phyloP scores from a whole-genome alignment of 2,329 filamentous ascomycete genomes.

The Talaromyces sp. region DNA sequence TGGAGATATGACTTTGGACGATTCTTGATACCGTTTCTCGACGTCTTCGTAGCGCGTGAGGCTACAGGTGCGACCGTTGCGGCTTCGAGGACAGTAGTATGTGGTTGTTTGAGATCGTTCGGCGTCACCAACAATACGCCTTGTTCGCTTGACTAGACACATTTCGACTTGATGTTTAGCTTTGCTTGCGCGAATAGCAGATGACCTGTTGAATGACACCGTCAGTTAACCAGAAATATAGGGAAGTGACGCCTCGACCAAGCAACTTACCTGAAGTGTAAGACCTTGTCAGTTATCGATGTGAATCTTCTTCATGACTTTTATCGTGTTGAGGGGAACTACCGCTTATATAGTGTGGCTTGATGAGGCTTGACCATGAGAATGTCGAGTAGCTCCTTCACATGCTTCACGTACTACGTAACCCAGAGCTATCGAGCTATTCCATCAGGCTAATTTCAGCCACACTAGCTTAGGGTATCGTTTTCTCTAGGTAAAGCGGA shows the following conservation, averaged over 20 bases:
- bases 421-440: neutral
- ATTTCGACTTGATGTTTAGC: conserved; percentile 11
- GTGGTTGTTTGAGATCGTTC: conserved; percentile 26
- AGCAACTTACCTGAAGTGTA: neutral
- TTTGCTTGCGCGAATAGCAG: neutral
- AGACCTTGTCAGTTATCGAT: neutral
- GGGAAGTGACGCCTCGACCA: neutral
- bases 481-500: neutral
- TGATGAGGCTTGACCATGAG: conserved; percentile 4
- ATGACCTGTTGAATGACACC: neutral
- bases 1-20: neutral
- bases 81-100: conserved; percentile 23
- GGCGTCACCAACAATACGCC: conserved; percentile 24
- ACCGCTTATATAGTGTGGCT: conserved; percentile 7
- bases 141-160: conserved; percentile 24
- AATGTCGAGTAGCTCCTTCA: neutral
- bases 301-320: neutral
- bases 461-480: neutral
- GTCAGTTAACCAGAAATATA: neutral
- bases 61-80: conserved; percentile 20
- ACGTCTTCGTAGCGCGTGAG: conserved; percentile 22
- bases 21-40: conserved; percentile 23
- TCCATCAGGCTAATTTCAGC: conserved; percentile 4
- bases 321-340: neutral
- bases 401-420: conserved; percentile 1